phyloP scores from a whole-genome alignment of 257 asterid species.

The Scutellaria barbata region DNA sequence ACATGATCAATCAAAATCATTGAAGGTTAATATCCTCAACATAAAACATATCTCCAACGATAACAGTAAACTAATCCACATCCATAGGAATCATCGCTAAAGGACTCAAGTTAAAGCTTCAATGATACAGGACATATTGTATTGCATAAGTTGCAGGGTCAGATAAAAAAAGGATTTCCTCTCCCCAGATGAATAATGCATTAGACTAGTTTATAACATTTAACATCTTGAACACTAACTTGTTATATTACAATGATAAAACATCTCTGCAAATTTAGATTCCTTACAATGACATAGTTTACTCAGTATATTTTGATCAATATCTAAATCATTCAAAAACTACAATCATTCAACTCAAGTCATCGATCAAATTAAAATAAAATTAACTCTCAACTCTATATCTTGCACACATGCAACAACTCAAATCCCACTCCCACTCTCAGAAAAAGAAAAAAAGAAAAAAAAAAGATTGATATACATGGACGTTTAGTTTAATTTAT shows the following conservation, averaged over 20 bases:
- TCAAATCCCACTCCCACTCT: background rate
- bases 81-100: background rate
- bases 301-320: constrained; percentile 7
- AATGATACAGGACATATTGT: background rate
- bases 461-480: background rate
- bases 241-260: background rate
- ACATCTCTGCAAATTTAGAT: background rate
- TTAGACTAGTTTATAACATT: background rate
- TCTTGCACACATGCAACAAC: background rate
- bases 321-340: background rate
- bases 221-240: background rate
- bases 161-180: constrained; percentile 13
- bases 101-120: constrained; percentile 13
- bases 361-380: background rate
- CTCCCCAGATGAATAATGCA: constrained; percentile 3
- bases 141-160: background rate
- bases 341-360: constrained; percentile 10
- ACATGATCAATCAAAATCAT: constrained; percentile 6
- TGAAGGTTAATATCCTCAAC: background rate
- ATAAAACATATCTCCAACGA: background rate
- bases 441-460: background rate
- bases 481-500: background rate
- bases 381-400: constrained; percentile 13
- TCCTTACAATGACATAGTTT: background rate
- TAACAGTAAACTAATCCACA: background rate